Evolutionary conservation across 768 basidiomycete species (phyloP), one percentile per base, ranked within the genome.

Genomic region (Rhodotorula diobovata): DNA sequence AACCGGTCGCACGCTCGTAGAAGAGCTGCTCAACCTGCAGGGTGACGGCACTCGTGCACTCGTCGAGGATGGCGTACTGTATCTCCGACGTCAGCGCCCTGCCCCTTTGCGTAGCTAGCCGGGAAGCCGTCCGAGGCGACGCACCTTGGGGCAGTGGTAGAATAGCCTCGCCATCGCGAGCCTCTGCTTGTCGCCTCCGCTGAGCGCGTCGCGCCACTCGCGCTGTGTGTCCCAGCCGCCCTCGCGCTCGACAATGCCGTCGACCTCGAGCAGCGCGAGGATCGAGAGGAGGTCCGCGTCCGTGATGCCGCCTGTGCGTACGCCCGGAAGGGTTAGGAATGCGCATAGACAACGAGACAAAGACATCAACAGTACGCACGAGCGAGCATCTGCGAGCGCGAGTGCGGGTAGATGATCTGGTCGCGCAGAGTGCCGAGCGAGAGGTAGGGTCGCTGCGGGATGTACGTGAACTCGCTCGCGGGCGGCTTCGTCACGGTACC

Each of bases 151-250:
- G 67, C 85, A 83, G 79, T 98, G 95, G 80, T 99, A 99, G 79
- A 97, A 99, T 75, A 99, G 80, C 75, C 95, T 83, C 21, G 93
- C 95, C 93, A 95, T 97, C 0, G 95, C 95, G 67, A 98, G 89
- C 82, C 94, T 88, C 71, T 98, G 94, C 80, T 98, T 92, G 80
- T 96, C 95, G 30, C 94, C 94, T 2, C 95, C 94, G 78, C 90
- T 93, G 45, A 98, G 81, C 5, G 90, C 86, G 79, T 96, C 93
- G 72, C 91, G 86, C 95, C 95, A 98, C 78, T 97, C 95, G 59
- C 88, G 85, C n/a, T 85, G 84, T 15, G 84, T 83, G 77, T 90
- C 89, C 93, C 93, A 97, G 21, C 95, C 95, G n/a, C 95, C 95
- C 81, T 98, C 95, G 35, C 93, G 86, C 77, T 91, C 90, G 12